Percentiles rank a stretch among this genome's conserved stretches.
Evolutionary conservation across 2,329 filamentous ascomycete species (phyloP).

Genomic region (Massarina eburnea): DNA sequence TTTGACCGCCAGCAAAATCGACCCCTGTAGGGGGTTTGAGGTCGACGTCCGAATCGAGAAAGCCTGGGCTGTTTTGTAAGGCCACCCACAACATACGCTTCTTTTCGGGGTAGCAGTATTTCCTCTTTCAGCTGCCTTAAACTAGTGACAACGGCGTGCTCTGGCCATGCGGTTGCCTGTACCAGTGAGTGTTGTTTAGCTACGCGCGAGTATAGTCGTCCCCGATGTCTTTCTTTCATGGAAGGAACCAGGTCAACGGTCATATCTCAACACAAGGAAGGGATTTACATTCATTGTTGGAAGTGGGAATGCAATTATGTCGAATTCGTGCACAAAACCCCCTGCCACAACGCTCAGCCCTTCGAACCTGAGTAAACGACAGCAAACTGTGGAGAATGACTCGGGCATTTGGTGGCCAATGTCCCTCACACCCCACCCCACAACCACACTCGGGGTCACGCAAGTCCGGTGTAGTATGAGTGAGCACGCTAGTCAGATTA

Average conservation of each 20-base stretch:
- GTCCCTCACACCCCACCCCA: neutral
- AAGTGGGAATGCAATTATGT: neutral
- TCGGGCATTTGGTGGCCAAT: neutral
- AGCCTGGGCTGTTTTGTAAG: neutral
- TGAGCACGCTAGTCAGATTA: neutral
- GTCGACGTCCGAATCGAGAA: neutral
- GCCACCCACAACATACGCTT: neutral
- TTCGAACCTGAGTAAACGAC: neutral
- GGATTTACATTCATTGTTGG: neutral
- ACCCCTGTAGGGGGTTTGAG: neutral
- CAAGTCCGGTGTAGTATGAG: neutral
- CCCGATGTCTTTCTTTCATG: neutral
- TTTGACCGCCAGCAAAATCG: neutral
- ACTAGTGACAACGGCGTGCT: neutral
- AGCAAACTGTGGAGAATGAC: neutral
- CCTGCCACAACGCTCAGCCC: neutral
- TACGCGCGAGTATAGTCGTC: neutral
- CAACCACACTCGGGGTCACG: neutral
- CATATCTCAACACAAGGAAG: neutral
- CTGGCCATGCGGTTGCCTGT: neutral
- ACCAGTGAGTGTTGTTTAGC: neutral
- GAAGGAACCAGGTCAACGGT: neutral
- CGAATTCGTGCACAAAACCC: neutral
- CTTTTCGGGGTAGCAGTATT: neutral
- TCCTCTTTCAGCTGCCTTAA: neutral